Evolutionary conservation across 768 basidiomycete species (phyloP), one percentile per base, ranked within the genome.

Genomic region (Russula brevipes): DNA sequence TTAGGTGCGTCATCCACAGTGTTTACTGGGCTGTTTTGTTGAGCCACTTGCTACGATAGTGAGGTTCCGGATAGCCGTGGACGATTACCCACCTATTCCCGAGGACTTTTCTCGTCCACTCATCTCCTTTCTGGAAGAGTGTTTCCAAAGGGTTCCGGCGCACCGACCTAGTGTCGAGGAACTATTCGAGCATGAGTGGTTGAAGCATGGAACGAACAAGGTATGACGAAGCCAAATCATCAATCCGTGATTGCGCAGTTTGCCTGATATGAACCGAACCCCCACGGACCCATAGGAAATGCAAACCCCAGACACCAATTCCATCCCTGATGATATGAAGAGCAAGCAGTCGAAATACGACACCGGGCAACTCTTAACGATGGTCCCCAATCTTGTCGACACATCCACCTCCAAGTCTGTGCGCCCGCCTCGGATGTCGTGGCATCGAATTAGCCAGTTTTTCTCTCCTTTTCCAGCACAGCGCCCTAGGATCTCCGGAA

Each of bases 31-130:
- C 14, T 12, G 11, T 17, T 14, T 44, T 44, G 14, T 16, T 44
- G 16, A 44, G 2, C 17, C 14, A n/a, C 35, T 19, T 38, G 10
- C n/a, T 53, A 2, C 24, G 3, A 3, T 10, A 89, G 95, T 98
- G 58, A 95, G 98, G 89, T 98, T 94, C 78, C 88, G 88, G 35
- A 98, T 98, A 71, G 94, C 98, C 30, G 95, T 97, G 70, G 94
- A 97, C 69, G 83, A 83, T 4, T 85, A 83, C 78, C 95, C 95
- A 33, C 92, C 91, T 2, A 74, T 97, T 49, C 96, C 96, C 0
- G 85, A 87, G 16, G 83, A 79, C 10, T 87, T 86, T 68, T 93
- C 94, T 3, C 80, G 81, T n/a, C 78, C 84, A 17, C 79, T 98
- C 10, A 74, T 79, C 60, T 85, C 92, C 72, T 98, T 98, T 74